Evolutionary conservation across 2,329 filamentous ascomycete species (phyloP), one percentile per base, ranked within the genome.

Genomic region (Penicillium hordei): DNA sequence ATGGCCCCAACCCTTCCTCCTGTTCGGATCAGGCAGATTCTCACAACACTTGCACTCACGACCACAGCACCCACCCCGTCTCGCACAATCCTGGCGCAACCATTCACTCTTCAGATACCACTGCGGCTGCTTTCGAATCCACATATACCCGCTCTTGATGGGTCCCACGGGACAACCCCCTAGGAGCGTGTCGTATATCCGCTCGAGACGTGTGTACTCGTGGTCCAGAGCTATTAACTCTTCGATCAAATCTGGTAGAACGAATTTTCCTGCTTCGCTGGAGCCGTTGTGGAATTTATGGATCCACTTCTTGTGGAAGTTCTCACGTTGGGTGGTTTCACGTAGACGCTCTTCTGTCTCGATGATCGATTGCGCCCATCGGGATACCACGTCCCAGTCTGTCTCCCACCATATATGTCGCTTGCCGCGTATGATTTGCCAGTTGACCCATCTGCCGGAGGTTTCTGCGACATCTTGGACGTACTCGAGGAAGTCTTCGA

Each of bases 21-120:
- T 45, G 2, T 15, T 44, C n/a, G 43, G 27, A 31, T 57, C 55
- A 19, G 49, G 49, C 0, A 43, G 49, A 0, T 21, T 49, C n/a
- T 52, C 48, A 42, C 59, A 60, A 19, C 59, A 59, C 13, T 34
- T 38, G 23, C 59, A 59, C 7, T 25, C n/a, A 23, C 59, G 36
- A 10, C 51, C 59, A 56, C 59, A 60, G 17, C 59, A 60, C 7
- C 56, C 56, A 27, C 56, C 59, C 0, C 56, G 48, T 5, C 52
- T 43, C 2, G 44, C 52, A 46, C 56, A 60, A 23, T 60, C 56
- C 48, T 56, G 27, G 0, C 48, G 56, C 3, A 59, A 17, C 52
- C 56, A 56, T 10, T 21, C 19, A 34, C 48, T 57, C 21, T 9
- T n/a, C 3, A 57, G 34, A 53, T 57, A 29, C 55, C 55, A 57